Evolutionary conservation across 768 basidiomycete genomes (phyloP).

Genomic region (Termitomyces sp.): DNA sequence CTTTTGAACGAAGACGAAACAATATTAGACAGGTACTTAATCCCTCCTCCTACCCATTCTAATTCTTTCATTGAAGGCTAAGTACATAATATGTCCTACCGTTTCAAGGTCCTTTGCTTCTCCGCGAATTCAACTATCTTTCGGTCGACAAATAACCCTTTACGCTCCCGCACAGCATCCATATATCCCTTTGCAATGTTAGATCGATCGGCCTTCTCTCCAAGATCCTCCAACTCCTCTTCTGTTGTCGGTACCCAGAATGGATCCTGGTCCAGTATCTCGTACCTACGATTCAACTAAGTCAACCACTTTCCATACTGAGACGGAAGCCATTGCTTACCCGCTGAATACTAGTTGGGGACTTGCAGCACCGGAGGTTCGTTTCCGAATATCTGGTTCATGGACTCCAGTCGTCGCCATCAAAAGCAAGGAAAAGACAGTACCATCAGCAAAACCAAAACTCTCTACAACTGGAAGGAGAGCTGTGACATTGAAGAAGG

Average conservation of each 20-base stretch:
- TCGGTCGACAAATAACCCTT: constrained; percentile 93
- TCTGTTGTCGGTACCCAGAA: constrained; percentile 98
- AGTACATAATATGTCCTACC: constrained; percentile 26
- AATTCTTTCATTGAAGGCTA: not conserved
- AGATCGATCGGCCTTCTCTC: constrained; percentile 89
- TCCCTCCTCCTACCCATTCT: not conserved
- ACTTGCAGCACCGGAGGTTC: constrained; percentile 95
- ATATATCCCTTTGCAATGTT: constrained; percentile 95
- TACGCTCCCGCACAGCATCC: constrained; percentile 86
- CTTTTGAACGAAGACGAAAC: not conserved
- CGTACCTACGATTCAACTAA: constrained; percentile 57
- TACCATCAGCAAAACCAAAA: constrained; percentile 96
- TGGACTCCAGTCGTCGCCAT: constrained; percentile 8
- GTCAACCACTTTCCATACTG: not conserved
- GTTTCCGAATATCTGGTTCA: constrained; percentile 82
- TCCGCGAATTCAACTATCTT: constrained; percentile 96
- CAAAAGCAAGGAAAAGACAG: constrained; percentile 17
- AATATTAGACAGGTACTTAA: not conserved
- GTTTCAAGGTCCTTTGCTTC: constrained; percentile 88
- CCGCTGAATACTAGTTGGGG: constrained; percentile 97
- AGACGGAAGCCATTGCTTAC: constrained; percentile 34
- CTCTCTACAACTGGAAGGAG: constrained; percentile 94
- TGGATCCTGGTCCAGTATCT: constrained; percentile 89
- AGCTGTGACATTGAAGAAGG: constrained; percentile 90
- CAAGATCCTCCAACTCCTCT: constrained; percentile 94